Evolutionary conservation across 805 yeast genomes (phyloP), one percentile per base, ranked within the genome.

Genomic region (Barnettozyma californica): DNA sequence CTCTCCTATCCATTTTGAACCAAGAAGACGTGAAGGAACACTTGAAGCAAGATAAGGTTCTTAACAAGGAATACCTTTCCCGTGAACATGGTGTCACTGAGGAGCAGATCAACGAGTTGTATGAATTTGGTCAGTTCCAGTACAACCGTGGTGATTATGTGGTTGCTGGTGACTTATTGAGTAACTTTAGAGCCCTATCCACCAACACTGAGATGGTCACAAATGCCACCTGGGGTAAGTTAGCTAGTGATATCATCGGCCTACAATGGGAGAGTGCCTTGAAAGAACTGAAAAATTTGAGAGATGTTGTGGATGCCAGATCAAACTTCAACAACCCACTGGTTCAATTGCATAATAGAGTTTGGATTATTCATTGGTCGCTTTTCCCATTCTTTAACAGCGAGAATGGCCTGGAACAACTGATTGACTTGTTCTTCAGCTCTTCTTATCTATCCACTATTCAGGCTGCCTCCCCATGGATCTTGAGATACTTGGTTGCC

Each of bases 381-480:
- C 67, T 83, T 52, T 83, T 81, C 70, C 81, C 82, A 53, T 79
- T 76, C 58, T 80, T 80, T 73, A 74, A 75, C 59, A 63, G 65
- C 43, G 78, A 71, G 46, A 69, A 71, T 47, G 83, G 84, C 9
- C 60, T 73, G 27, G 83, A 78, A 46, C 70, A 71, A 41, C 66
- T 83, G 50, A 69, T 76, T 49, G 87, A 83, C 53, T 60, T 80
- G 45, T 79, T 80, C 63, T 74, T 80, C 60, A 69, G 79, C 16
- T 75, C 83, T 5, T 77, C 83, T 8, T 81, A 80, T 63, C 65
- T 83, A 51, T 77, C 82, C 50, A 76, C 87, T 2, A 82, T 83
- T 60, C 87, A 83, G 66, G 84, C 86, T 29, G 72, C 84, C 9
- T 76, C 83, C 60, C 89, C 88, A 19, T 83, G 89, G 89, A 68